phyloP scores from a whole-genome alignment of 208 protist species.

The Leptomonas pyrrhocoris region DNA sequence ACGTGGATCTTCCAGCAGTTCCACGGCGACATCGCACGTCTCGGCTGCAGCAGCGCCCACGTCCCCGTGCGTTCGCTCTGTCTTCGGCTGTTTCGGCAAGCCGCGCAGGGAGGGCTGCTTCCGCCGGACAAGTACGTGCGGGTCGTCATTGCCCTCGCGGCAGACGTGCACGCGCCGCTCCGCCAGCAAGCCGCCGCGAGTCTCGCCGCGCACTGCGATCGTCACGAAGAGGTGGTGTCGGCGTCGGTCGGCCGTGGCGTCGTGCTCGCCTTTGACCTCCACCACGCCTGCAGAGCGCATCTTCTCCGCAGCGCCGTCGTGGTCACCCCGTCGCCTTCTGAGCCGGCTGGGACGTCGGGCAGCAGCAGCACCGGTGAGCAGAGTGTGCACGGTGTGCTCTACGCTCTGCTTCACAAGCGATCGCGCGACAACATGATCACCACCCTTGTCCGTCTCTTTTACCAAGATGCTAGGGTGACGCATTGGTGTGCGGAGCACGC shows the following conservation, averaged over 20 bases:
- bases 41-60: slow-evolving; percentile 40
- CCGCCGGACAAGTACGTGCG: slow-evolving; percentile 70
- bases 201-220: slow-evolving; percentile 47
- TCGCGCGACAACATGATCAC: slow-evolving; percentile 62
- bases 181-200: slow-evolving; percentile 46
- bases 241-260: slow-evolving; percentile 49
- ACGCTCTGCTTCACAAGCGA: slow-evolving; percentile 56
- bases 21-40: slow-evolving; percentile 47
- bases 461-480: slow-evolving; percentile 55
- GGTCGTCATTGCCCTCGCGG: slow-evolving; percentile 57
- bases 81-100: slow-evolving; percentile 67
- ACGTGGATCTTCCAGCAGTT: slow-evolving; percentile 86
- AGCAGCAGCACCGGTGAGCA: slow-evolving; percentile 10
- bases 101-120: slow-evolving; percentile 64
- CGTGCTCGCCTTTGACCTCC: slow-evolving; percentile 55
- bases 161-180: slow-evolving; percentile 54
- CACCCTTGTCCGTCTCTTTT: slow-evolving; percentile 66
- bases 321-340: not conserved
- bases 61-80: slow-evolving; percentile 52
- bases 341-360: not conserved
- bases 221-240: slow-evolving; percentile 65
- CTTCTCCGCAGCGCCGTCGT: slow-evolving; percentile 54
- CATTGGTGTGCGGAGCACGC: slow-evolving; percentile 52
- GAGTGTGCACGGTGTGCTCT: slow-evolving; percentile 52
- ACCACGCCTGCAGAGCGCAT: slow-evolving; percentile 55